phyloP scores from a whole-genome alignment of 2,329 filamentous ascomycete species.

The Aspergillus fijiensis region DNA sequence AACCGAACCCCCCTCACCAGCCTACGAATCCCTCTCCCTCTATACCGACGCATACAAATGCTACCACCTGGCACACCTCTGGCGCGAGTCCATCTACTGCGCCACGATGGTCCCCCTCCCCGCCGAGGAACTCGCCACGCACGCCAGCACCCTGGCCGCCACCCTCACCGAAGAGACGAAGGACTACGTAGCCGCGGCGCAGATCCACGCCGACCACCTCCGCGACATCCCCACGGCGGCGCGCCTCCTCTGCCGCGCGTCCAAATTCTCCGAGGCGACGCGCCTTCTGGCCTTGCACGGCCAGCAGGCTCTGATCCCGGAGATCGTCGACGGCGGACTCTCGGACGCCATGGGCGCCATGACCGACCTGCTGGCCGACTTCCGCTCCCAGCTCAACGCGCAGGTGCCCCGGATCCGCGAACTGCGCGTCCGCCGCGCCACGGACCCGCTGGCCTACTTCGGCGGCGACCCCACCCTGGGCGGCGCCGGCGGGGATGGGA shows the following conservation, averaged over 20 bases:
- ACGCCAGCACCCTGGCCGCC: conserved; percentile 75
- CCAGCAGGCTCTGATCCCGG: conserved; percentile 62
- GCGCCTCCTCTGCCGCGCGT: conserved; percentile 79
- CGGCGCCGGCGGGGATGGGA: conserved; percentile 47
- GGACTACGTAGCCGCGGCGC: conserved; percentile 76
- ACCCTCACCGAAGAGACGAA: conserved; percentile 75
- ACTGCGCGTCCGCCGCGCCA: conserved; percentile 73
- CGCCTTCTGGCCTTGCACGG: conserved; percentile 66
- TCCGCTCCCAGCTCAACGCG: conserved; percentile 76
- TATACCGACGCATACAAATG: conserved; percentile 73
- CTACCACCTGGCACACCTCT: conserved; percentile 81
- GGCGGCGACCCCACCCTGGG: conserved; percentile 66
- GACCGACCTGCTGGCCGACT: conserved; percentile 91
- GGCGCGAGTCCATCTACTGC: conserved; percentile 85
- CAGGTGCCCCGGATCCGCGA: conserved; percentile 85
- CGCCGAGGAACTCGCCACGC: conserved; percentile 58
- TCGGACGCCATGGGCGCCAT: conserved; percentile 76
- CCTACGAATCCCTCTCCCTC: conserved; percentile 81
- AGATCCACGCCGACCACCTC: conserved; percentile 79
- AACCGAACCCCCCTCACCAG: conserved; percentile 31
- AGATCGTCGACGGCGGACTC: conserved; percentile 74
- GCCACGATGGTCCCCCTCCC: conserved; percentile 69
- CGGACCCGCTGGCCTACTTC: conserved; percentile 86
- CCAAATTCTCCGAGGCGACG: conserved; percentile 84
- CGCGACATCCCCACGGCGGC: conserved; percentile 68